phyloP scores from a whole-genome alignment of 768 basidiomycete genomes.

The Boletus sp. region DNA sequence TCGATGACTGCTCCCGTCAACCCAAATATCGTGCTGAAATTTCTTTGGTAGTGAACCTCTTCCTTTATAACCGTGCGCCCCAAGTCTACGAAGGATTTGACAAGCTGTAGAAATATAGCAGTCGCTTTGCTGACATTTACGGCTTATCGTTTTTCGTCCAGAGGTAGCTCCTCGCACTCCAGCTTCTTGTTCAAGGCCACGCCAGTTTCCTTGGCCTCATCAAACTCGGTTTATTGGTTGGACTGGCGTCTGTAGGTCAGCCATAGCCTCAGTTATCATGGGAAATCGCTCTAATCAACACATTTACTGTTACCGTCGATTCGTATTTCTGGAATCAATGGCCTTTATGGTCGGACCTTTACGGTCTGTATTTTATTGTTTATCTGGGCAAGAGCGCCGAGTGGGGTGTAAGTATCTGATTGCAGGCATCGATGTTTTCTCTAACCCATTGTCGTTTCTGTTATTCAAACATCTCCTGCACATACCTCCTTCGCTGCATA shows the following conservation, averaged over 20 bases:
- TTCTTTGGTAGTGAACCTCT: slow-evolving; percentile 49
- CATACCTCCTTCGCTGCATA: slow-evolving; percentile 61
- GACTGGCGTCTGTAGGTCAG: slow-evolving; percentile 52
- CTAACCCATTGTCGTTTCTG: slow-evolving; percentile 3
- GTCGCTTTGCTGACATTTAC: slow-evolving; percentile 65
- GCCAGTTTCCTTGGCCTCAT: slow-evolving; percentile 46
- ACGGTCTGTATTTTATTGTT: slow-evolving; percentile 80
- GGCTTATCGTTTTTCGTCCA: slow-evolving; percentile 72
- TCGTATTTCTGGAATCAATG: slow-evolving; percentile 80
- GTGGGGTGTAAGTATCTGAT: slow-evolving; percentile 78
- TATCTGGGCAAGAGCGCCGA: slow-evolving; percentile 79
- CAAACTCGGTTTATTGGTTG: slow-evolving; percentile 48
- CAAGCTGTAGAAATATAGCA: slow-evolving; percentile 37
- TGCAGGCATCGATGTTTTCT: not conserved
- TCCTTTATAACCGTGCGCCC: slow-evolving; percentile 42
- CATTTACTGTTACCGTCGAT: slow-evolving; percentile 60
- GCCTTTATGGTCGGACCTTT: slow-evolving; percentile 84
- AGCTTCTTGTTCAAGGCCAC: slow-evolving; percentile 44
- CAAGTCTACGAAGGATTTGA: slow-evolving; percentile 39
- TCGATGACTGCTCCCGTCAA: not conserved
- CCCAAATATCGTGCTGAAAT: not conserved
- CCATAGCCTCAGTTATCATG: not conserved
- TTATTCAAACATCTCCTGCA: slow-evolving; percentile 61
- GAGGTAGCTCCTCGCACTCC: slow-evolving; percentile 66
- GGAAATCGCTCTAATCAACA: not conserved